Evolutionary conservation across 2,329 filamentous ascomycete genomes (phyloP).

Genomic region (Monosporascus sp.): DNA sequence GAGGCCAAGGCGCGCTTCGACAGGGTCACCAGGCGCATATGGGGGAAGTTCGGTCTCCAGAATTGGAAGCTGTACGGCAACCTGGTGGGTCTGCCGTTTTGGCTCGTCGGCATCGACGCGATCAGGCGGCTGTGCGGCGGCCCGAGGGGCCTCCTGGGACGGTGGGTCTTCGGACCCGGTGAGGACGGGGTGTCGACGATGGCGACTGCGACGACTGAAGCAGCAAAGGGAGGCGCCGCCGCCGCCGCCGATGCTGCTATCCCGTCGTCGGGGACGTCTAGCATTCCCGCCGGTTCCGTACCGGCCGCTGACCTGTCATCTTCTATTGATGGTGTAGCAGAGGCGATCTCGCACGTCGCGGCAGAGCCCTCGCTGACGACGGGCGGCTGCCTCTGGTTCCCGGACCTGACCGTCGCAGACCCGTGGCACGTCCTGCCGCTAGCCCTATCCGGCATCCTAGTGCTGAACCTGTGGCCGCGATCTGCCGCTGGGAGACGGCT

Average conservation of each 20-base stretch:
- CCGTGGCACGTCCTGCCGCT: conserved; percentile 45
- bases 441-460: conserved; percentile 30
- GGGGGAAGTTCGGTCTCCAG: conserved; percentile 35
- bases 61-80: conserved; percentile 39
- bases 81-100: conserved; percentile 40
- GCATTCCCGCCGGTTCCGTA: conserved; percentile 15
- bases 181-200: conserved; percentile 1
- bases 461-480: conserved; percentile 29
- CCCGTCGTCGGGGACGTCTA: conserved; percentile 1
- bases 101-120: conserved; percentile 45
- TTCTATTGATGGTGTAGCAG: not conserved
- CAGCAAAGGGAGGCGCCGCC: not conserved
- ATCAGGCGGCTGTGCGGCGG: conserved; percentile 43
- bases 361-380: conserved; percentile 30
- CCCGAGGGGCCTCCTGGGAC: conserved; percentile 30
- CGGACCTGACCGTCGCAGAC: conserved; percentile 47
- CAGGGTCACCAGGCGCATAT: conserved; percentile 17
- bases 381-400: conserved; percentile 52
- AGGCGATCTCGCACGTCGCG: conserved; percentile 6
- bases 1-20: conserved; percentile 25
- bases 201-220: not conserved
- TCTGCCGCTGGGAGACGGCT: conserved; percentile 15
- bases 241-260: conserved; percentile 1
- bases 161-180: conserved; percentile 19
- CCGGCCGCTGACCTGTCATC: conserved; percentile 1